These are phyloP conservation scores for Torrubiella hemipterigena DNA, from an alignment of 2,329 filamentous ascomycete species.

Conservation along the genomic window DNA sequence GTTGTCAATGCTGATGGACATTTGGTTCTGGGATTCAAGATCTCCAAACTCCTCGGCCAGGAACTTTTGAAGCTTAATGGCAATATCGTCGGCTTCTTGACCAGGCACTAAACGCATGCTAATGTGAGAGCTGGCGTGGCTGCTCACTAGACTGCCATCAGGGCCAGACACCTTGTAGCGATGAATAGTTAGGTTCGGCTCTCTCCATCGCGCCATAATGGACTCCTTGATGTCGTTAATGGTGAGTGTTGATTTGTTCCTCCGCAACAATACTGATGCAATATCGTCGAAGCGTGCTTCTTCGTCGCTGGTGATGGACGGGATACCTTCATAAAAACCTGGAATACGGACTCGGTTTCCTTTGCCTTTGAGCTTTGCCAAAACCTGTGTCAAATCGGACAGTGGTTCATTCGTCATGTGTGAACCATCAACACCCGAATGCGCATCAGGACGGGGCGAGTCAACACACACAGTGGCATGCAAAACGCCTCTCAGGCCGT, in stretches of 20 bases:
- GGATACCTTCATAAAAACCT: conserved; percentile 76
- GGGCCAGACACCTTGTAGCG: conserved; percentile 86
- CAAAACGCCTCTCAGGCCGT: conserved; percentile 84
- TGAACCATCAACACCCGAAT: conserved; percentile 94
- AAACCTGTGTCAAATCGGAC: conserved; percentile 75
- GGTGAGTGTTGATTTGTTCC: conserved; percentile 48
- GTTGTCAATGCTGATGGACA: conserved; percentile 79
- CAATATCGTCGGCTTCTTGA: conserved; percentile 73
- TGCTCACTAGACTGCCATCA: conserved; percentile 83
- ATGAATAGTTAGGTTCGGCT: conserved; percentile 89
- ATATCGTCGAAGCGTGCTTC: conserved; percentile 77
- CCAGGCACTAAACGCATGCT: conserved; percentile 89
- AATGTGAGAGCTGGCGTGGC: conserved; percentile 75
- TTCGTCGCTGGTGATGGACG: conserved; percentile 63
- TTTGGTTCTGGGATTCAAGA: conserved; percentile 68
- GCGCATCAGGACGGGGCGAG: conserved; percentile 75
- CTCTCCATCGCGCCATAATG: conserved; percentile 88
- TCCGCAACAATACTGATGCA: conserved; percentile 59
- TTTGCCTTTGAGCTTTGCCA: conserved; percentile 70
- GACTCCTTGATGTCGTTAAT: conserved; percentile 66
- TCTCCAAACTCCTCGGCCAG: conserved; percentile 58
- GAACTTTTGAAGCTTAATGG: conserved; percentile 53
- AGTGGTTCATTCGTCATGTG: conserved; percentile 81
- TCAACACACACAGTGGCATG: conserved; percentile 86
- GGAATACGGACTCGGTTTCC: conserved; percentile 77